Conservation (phyloP, 352 stramenopile genomes). For the Peronospora belbahrii region DNA sequence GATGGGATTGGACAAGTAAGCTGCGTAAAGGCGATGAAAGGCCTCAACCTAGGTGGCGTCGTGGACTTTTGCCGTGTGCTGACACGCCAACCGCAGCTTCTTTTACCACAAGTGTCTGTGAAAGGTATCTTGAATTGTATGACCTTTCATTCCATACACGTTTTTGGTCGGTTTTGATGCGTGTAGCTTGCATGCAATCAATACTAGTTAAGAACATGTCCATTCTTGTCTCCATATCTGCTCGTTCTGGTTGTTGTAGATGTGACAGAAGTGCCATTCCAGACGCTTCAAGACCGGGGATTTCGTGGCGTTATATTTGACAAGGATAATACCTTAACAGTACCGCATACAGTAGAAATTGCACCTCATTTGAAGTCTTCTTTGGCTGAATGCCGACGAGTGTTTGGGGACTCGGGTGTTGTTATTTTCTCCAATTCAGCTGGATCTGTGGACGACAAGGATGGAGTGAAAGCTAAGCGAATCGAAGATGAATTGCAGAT, state of each 20-base stretch:
- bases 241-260: too few species aligned
- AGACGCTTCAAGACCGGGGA: constrained; percentile 63
- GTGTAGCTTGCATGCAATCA: constrained; percentile 6
- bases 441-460: constrained; percentile 87
- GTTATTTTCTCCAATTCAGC: constrained; percentile 95
- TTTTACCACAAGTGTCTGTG: constrained; percentile 79
- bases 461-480: constrained; percentile 65
- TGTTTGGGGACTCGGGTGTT: constrained; percentile 85
- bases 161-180: neutral
- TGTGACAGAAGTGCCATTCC: constrained; percentile 77
- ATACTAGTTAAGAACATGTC: constrained; percentile 1
- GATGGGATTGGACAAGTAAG: constrained; percentile 8
- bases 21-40: constrained; percentile 32
- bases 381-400: constrained; percentile 65
- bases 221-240: neutral
- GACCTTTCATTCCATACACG: neutral
- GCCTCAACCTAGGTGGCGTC: constrained; percentile 72
- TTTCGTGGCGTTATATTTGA: constrained; percentile 94
- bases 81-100: constrained; percentile 55
- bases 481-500: constrained; percentile 83
- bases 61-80: constrained; percentile 75
- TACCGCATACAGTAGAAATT: constrained; percentile 82
- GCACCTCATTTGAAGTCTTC: constrained; percentile 65
- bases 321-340: constrained; percentile 96
- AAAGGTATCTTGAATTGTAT: constrained; percentile 32